phyloP scores from a whole-genome alignment of 2,329 filamentous ascomycete species.

The Sphaerulina musiva region DNA sequence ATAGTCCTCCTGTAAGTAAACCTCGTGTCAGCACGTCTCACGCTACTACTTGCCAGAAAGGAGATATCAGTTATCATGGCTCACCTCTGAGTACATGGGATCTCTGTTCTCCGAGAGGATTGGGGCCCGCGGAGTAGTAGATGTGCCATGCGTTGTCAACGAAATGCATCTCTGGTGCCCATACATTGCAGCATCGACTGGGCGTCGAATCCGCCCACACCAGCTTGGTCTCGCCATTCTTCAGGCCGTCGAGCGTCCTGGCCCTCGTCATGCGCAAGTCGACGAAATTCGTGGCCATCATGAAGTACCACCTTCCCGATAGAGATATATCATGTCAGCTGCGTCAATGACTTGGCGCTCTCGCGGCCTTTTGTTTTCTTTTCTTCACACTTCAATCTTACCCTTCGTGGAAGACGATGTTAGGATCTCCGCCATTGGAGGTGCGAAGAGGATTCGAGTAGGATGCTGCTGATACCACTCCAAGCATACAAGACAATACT shows the following conservation, averaged over 20 bases:
- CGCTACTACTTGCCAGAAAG: not conserved
- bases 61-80: not conserved
- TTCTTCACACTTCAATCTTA: too few relatives aligned
- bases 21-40: not conserved
- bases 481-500: not conserved
- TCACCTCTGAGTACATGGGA: constrained; percentile 44
- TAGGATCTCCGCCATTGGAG: constrained; percentile 48
- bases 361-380: too few relatives aligned
- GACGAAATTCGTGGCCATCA: constrained; percentile 52
- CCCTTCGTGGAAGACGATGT: constrained; percentile 47
- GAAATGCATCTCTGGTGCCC: constrained; percentile 50
- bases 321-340: too few relatives aligned
- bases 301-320: constrained; percentile 44
- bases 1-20: constrained; percentile 40
- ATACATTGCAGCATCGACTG: constrained; percentile 50
- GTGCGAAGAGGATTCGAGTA: constrained; percentile 50
- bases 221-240: constrained; percentile 46
- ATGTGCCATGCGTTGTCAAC: constrained; percentile 48
- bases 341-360: too few relatives aligned
- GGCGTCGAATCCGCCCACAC: constrained; percentile 47
- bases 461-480: constrained; percentile 14
- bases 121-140: constrained; percentile 51
- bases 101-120: constrained; percentile 44
- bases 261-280: constrained; percentile 51
- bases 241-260: constrained; percentile 50